Percentiles rank a stretch among this genome's conserved stretches.
phyloP scores from a whole-genome alignment of 305 asterid species.

The Rubia tinctorum region DNA sequence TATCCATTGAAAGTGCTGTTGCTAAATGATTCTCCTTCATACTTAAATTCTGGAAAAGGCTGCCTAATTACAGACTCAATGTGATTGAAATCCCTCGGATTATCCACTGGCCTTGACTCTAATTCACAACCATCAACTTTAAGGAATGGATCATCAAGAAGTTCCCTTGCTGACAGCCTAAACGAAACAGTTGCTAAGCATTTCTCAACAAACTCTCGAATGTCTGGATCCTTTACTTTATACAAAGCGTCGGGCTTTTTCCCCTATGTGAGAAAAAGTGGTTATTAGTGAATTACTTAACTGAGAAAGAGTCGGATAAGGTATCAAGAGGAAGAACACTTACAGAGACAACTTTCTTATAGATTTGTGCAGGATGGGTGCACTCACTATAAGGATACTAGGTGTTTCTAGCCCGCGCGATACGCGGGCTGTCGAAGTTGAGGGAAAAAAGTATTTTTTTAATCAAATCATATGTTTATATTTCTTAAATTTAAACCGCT shows the following conservation, averaged over 20 bases:
- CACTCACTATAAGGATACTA: conserved; percentile 93
- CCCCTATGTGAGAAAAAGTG: conserved; percentile 39
- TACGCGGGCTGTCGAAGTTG: no score
- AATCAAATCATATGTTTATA: no score
- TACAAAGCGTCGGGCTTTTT: conserved; percentile 69
- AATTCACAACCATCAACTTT: conserved; percentile 42
- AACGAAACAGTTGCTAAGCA: conserved; percentile 66
- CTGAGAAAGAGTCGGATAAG: not conserved
- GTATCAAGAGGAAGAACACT: conserved; percentile 20
- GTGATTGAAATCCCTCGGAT: conserved; percentile 41
- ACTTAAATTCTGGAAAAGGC: conserved; percentile 36
- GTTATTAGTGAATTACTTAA: conserved; percentile 11
- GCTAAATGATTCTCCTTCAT: conserved; percentile 26
- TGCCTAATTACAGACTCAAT: conserved; percentile 41
- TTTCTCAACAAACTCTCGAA: conserved; percentile 63
- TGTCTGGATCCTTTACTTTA: conserved; percentile 69
- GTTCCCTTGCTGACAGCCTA: conserved; percentile 81
- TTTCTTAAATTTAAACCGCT: no score
- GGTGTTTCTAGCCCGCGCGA: no score
- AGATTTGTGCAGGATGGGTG: conserved; percentile 81
- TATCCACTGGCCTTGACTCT: conserved; percentile 38
- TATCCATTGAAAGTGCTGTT: conserved; percentile 35
- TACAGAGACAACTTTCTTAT: conserved; percentile 82
- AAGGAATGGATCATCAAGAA: conserved; percentile 75
- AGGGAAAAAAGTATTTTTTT: no score